Base-by-base conservation (phyloP, 2,329 filamentous ascomycete species). In the Fusarium nodosum region DNA sequence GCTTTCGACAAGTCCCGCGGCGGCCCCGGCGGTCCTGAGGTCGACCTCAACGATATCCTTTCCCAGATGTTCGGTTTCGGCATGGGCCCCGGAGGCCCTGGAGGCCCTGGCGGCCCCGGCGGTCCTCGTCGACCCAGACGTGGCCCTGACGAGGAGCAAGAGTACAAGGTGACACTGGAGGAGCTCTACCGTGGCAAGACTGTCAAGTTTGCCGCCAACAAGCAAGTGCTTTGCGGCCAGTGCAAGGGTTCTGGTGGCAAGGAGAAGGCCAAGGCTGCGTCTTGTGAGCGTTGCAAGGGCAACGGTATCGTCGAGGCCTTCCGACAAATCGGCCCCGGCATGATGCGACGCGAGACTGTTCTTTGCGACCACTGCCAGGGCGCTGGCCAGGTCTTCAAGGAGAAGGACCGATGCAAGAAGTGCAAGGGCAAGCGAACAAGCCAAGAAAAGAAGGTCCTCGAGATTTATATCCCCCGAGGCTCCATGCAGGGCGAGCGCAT, bases 181-280 rank as follows among this genome's bases (percentile, higher is more conserved):
- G 96, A 99, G 80, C 86, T 99, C 33, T 99, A 98, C 87, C 97
- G 97, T 83, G 96, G 96, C 75, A 97, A 98, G 86, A 97, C 96
- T 1, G 96, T 97, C 77, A 96, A 97, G 82, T 97, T 99, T 79
- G 90, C 93, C 11, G 96, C 93, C 76, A 97, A 94, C 76, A 98
- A 98, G 84, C 95, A 97, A 77, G 88, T 97, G 66, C 85, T 97
- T 66, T 99, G 96, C 82, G 86, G 86, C 62, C 87, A 90, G 74
- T 99, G 96, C 84, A 95, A 94, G 78, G 96, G 96, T 45, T 89
- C 86, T 47, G 96, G 96, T 41, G 96, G 93, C 69, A 97, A 97
- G 81, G 93, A 97, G 66, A 97, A 94, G 82, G 92, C 93, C 56
- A 97, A 96, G 83, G 84, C 92, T 51, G 88, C 92, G 73, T 85